Conservation (phyloP, 768 basidiomycete genomes). For the Tylopilus rubrobrunneus region DNA sequence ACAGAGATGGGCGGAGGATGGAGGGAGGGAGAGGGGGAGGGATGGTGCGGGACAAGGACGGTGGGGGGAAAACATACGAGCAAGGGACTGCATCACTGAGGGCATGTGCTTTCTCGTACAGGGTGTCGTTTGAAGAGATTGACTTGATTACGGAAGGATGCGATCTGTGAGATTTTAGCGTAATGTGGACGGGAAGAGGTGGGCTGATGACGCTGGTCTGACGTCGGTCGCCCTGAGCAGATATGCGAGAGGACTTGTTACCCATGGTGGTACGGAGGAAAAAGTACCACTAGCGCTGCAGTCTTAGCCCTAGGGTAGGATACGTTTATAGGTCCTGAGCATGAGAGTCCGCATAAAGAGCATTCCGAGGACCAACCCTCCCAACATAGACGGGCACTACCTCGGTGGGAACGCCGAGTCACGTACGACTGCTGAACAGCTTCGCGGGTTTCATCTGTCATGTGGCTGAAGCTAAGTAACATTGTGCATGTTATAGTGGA, state of each 20-base stretch:
- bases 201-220: constrained; percentile 5
- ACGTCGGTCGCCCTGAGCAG: constrained; percentile 5
- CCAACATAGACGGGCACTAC: not conserved
- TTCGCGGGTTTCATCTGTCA: not conserved
- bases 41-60: not conserved
- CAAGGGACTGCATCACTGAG: constrained; percentile 7
- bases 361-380: not conserved
- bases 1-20: constrained; percentile 7
- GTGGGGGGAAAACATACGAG: constrained; percentile 1
- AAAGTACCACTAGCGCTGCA: not conserved
- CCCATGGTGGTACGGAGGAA: constrained; percentile 24
- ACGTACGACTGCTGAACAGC: constrained; percentile 4
- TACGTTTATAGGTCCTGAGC: constrained; percentile 16
- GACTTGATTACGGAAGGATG: constrained; percentile 34
- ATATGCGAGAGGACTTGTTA: constrained; percentile 25
- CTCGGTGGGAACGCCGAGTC: not conserved
- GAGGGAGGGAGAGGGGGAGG: not conserved
- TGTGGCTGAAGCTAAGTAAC: not conserved
- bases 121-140: constrained; percentile 38
- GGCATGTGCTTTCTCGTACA: constrained; percentile 29
- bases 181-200: constrained; percentile 29
- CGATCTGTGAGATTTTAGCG: constrained; percentile 38
- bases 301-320: not conserved
- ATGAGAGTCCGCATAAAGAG: not conserved
- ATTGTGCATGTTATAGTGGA: not conserved